Evolutionary conservation across 2,329 filamentous ascomycete species (phyloP).

Genomic region (Magnaporthiopsis rhizophila): DNA sequence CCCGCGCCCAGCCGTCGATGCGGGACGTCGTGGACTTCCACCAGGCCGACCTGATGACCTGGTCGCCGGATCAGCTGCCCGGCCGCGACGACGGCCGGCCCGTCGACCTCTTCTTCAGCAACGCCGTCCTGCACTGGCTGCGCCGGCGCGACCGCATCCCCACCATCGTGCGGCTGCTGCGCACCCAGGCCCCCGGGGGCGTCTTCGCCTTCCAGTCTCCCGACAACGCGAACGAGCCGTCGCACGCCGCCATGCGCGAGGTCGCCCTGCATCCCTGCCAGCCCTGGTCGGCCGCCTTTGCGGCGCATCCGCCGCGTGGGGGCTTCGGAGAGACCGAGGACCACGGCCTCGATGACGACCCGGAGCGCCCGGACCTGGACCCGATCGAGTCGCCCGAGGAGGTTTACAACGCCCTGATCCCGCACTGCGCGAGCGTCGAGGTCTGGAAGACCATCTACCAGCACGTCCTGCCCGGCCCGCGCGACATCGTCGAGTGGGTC

Average conservation of each 20-base stretch:
- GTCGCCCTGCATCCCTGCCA: conserved; percentile 23
- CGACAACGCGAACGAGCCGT: conserved; percentile 39
- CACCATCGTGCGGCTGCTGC: conserved; percentile 34
- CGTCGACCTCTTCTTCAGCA: conserved; percentile 43
- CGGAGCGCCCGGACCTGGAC: conserved; percentile 30
- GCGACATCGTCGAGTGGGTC: conserved; percentile 51
- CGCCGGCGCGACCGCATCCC: conserved; percentile 31
- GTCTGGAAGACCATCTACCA: conserved; percentile 48
- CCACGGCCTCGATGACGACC: no score
- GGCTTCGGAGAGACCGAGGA: conserved; percentile 8
- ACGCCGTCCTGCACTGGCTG: conserved; percentile 54
- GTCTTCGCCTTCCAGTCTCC: conserved; percentile 45
- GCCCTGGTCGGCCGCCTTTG: conserved; percentile 10
- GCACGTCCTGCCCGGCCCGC: conserved; percentile 39
- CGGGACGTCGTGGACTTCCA: conserved; percentile 17
- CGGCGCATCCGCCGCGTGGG: conserved; percentile 15
- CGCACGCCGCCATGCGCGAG: conserved; percentile 41
- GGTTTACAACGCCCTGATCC: conserved; percentile 41
- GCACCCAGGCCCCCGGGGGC: conserved; percentile 30
- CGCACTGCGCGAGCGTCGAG: conserved; percentile 33
- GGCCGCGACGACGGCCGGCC: not conserved
- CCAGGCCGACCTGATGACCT: conserved; percentile 37
- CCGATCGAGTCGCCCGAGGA: conserved; percentile 44
- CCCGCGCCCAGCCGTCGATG: conserved; percentile 23
- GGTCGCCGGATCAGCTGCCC: conserved; percentile 17